Percentiles rank a stretch among this genome's conserved stretches.
phyloP scores from a whole-genome alignment of 2,329 filamentous ascomycete genomes.

The Arthrinium puccinioides region DNA sequence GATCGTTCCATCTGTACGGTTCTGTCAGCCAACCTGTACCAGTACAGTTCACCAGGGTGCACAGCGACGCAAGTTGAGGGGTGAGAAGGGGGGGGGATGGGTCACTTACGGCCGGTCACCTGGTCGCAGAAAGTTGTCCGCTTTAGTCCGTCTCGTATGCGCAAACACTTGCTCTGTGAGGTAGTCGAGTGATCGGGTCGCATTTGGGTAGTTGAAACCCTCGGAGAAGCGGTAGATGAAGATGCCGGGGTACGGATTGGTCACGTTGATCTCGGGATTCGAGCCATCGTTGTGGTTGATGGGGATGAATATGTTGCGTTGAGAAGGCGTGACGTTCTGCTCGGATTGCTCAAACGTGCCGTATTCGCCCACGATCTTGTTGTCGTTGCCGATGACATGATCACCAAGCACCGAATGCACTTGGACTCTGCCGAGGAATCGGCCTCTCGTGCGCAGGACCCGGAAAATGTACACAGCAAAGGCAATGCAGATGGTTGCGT shows the following conservation, averaged over 20 bases:
- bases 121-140: slow-evolving; percentile 52
- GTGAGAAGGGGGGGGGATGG: not conserved
- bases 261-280: slow-evolving; percentile 75
- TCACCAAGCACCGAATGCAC: slow-evolving; percentile 81
- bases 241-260: slow-evolving; percentile 79
- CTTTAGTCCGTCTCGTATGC: slow-evolving; percentile 70
- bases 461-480: slow-evolving; percentile 75
- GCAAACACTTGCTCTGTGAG: slow-evolving; percentile 61
- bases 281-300: slow-evolving; percentile 83
- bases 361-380: slow-evolving; percentile 42
- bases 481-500: slow-evolving; percentile 74
- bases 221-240: slow-evolving; percentile 95
- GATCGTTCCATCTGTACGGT: slow-evolving; percentile 72
- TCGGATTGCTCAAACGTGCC: slow-evolving; percentile 44
- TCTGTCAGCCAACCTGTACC: no score
- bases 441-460: slow-evolving; percentile 72
- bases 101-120: slow-evolving; percentile 61
- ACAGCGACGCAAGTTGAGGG: no score
- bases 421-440: slow-evolving; percentile 75
- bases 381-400: slow-evolving; percentile 58
- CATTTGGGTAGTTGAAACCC: slow-evolving; percentile 94
- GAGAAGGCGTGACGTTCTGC: slow-evolving; percentile 10
- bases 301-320: slow-evolving; percentile 79
- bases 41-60: no score
- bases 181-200: slow-evolving; percentile 79